Evolutionary conservation across 164 flowering plant genomes (phyloP).

Genomic region (Stephania japonica): DNA sequence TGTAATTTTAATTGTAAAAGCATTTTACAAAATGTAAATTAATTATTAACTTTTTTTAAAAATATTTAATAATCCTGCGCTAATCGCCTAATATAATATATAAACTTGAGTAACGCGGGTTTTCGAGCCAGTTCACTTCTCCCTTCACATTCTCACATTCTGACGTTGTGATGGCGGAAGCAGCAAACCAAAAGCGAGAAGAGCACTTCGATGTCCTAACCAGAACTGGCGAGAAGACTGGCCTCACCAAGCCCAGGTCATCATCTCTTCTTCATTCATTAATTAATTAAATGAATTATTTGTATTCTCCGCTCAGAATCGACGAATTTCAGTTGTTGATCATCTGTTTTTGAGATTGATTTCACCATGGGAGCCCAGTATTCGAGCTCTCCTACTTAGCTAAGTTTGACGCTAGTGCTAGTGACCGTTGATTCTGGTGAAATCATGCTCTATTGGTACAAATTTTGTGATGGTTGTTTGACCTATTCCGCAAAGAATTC

Average conservation of each 20-base stretch:
- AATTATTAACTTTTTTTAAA: no score
- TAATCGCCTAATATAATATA: no score
- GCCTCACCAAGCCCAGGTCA: conserved; percentile 71
- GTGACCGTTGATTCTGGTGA: no score
- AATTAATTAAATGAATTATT: no score
- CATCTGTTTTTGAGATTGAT: background rate
- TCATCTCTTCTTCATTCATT: background rate
- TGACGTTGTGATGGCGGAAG: background rate
- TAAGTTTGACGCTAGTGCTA: background rate
- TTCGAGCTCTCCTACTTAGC: no score
- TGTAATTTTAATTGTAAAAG: no score
- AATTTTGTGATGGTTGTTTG: background rate
- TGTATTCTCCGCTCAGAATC: background rate
- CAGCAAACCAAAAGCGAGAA: conserved; percentile 18
- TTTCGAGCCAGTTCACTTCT: background rate
- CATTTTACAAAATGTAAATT: no score
- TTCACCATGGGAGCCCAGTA: background rate
- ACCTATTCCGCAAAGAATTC: background rate
- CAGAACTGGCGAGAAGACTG: conserved; percentile 57
- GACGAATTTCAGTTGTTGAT: background rate
- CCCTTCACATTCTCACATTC: no score
- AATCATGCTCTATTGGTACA: background rate
- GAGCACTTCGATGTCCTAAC: conserved; percentile 78
- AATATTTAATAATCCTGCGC: no score
- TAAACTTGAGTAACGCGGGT: background rate